Evolutionary conservation across 768 basidiomycete species (phyloP).

Genomic region (Scleroderma bovista): DNA sequence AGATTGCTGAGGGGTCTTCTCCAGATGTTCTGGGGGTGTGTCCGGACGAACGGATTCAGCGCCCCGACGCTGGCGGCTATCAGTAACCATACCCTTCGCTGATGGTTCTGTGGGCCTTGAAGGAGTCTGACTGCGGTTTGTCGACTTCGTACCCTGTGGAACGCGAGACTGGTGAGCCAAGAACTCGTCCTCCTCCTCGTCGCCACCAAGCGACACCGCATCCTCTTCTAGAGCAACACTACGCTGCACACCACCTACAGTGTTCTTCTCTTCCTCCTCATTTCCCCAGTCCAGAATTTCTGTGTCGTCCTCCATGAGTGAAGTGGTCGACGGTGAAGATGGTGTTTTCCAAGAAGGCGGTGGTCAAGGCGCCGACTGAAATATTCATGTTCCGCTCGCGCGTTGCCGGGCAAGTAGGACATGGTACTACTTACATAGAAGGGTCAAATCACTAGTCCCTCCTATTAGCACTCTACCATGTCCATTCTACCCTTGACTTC

Average conservation of each 20-base stretch:
- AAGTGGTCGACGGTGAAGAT: slow-evolving; percentile 11
- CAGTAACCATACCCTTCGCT: slow-evolving; percentile 3
- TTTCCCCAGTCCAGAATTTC: slow-evolving; percentile 71
- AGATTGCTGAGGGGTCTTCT: slow-evolving; percentile 16
- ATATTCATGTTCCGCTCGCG: slow-evolving; percentile 1
- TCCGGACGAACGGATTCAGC: slow-evolving; percentile 7
- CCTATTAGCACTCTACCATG: slow-evolving; percentile 12
- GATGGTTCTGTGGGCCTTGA: slow-evolving; percentile 10
- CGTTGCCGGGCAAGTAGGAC: too few species aligned
- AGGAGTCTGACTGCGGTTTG: slow-evolving; percentile 12
- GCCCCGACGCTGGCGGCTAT: slow-evolving; percentile 8
- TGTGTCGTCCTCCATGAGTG: slow-evolving; percentile 56
- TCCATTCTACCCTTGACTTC: slow-evolving; percentile 30
- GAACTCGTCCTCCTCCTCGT: slow-evolving; percentile 65
- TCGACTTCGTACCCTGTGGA: slow-evolving; percentile 20
- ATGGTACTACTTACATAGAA: too few species aligned
- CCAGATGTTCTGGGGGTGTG: slow-evolving; percentile 4
- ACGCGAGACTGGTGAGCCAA: slow-evolving; percentile 37
- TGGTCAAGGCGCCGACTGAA: neutral
- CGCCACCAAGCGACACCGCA: slow-evolving; percentile 67
- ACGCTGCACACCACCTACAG: slow-evolving; percentile 39
- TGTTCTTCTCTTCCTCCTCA: slow-evolving; percentile 40
- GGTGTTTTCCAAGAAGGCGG: slow-evolving; percentile 8
- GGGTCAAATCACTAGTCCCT: neutral
- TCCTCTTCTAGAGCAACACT: slow-evolving; percentile 39